Percentiles rank a stretch among this genome's conserved stretches.
Conservation (phyloP, 192 early-diverging fungal genomes). For the Phycomyces blakesleeanus region DNA sequence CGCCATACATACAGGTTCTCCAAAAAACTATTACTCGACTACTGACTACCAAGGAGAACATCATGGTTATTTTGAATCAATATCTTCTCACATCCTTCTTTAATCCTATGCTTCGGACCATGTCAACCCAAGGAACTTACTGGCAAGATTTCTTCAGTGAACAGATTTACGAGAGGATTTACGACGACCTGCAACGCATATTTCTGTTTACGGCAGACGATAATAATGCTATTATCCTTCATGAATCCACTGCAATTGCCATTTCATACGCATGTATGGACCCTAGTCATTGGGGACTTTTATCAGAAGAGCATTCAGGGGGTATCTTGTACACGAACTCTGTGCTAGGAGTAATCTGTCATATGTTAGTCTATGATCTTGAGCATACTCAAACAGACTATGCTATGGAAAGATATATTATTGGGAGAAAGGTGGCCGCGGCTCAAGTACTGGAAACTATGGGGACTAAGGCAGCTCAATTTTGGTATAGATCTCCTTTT, state of each 20-base stretch:
- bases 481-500: background rate
- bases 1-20: background rate
- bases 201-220: constrained; percentile 5
- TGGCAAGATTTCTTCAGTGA: background rate
- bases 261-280: constrained; percentile 7
- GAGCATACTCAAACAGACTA: background rate
- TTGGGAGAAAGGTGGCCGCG: background rate
- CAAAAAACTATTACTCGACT: background rate
- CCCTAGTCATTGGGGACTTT: background rate
- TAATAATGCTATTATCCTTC: constrained; percentile 7
- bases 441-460: constrained; percentile 14
- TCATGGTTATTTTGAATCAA: background rate
- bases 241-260: constrained; percentile 8
- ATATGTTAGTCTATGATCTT: constrained; percentile 10
- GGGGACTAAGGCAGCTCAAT: background rate
- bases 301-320: background rate
- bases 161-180: constrained; percentile 1
- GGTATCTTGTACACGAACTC: background rate
- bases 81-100: constrained; percentile 2
- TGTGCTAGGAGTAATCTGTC: constrained; percentile 11
- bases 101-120: background rate
- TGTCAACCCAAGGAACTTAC: no score
- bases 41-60: constrained; percentile 4
- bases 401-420: background rate
- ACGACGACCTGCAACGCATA: background rate